Evolutionary conservation across 2,329 filamentous ascomycete genomes (phyloP).

Genomic region (Hymenoscyphus infarciens): DNA sequence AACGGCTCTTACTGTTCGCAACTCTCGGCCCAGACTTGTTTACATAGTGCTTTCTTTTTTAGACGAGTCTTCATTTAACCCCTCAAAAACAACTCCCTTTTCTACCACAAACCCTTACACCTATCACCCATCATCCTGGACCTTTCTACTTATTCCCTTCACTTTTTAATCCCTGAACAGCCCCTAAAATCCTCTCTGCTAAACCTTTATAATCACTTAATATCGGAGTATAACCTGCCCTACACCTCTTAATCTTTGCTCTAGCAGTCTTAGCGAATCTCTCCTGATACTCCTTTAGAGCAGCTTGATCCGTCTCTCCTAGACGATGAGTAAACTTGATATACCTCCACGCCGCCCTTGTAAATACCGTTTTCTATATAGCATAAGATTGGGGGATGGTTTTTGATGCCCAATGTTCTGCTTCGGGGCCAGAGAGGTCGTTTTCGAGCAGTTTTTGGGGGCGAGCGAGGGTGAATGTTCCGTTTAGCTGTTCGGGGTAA

Average conservation of each 20-base stretch:
- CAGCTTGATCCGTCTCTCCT: slow-evolving; percentile 13
- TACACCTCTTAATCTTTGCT: not conserved
- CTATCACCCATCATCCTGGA: too few relatives aligned
- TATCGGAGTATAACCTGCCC: slow-evolving; percentile 10
- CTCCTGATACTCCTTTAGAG: slow-evolving; percentile 8
- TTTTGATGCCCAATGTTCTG: slow-evolving; percentile 8
- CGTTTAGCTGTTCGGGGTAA: not conserved
- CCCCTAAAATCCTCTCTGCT: slow-evolving; percentile 5
- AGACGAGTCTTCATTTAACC: not conserved
- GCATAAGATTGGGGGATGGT: slow-evolving; percentile 34
- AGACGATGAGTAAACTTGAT: slow-evolving; percentile 11
- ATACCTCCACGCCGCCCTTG: slow-evolving; percentile 14
- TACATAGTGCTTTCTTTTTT: too few relatives aligned
- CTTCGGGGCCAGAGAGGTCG: slow-evolving; percentile 9
- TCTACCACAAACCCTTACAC: not conserved
- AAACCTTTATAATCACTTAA: slow-evolving; percentile 7
- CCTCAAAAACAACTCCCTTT: too few relatives aligned
- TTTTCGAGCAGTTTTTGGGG: slow-evolving; percentile 8
- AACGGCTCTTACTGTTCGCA: too few relatives aligned
- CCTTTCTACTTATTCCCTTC: too few relatives aligned
- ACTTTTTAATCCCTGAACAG: not conserved
- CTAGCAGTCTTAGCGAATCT: slow-evolving; percentile 8
- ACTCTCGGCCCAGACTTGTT: too few relatives aligned
- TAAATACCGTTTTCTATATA: slow-evolving; percentile 14
- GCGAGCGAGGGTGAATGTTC: not conserved